phyloP scores from a whole-genome alignment of 2,329 filamentous ascomycete species.

The Colletotrichum lindemuthianum region DNA sequence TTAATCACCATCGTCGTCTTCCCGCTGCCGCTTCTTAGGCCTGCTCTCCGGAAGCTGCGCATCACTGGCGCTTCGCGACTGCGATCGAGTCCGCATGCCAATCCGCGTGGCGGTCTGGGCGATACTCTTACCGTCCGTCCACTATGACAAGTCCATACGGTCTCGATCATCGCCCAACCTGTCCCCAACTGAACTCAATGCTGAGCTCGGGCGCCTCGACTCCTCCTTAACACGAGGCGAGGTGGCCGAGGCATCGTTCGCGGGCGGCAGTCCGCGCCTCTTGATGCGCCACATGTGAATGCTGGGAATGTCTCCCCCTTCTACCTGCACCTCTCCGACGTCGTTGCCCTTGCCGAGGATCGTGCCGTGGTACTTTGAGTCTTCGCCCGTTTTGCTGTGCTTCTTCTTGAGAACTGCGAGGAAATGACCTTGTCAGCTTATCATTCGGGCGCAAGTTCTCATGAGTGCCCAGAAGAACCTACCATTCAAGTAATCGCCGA shows the following conservation, averaged over 20 bases:
- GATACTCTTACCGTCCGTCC: neutral
- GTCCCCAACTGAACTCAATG: slow-evolving; percentile 66
- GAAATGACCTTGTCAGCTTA: neutral
- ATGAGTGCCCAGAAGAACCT: slow-evolving; percentile 39
- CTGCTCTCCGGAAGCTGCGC: neutral
- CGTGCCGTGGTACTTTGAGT: slow-evolving; percentile 86
- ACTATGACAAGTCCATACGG: slow-evolving; percentile 58
- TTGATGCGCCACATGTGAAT: slow-evolving; percentile 72
- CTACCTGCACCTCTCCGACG: slow-evolving; percentile 74
- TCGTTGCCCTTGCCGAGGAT: slow-evolving; percentile 80
- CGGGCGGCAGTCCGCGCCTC: slow-evolving; percentile 44
- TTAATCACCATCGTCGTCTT: slow-evolving; percentile 20
- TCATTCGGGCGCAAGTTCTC: neutral
- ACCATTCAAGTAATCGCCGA: slow-evolving; percentile 77
- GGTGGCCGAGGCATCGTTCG: slow-evolving; percentile 32
- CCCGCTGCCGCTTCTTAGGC: neutral
- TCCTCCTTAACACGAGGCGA: slow-evolving; percentile 39
- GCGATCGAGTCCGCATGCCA: slow-evolving; percentile 5
- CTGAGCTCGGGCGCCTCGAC: slow-evolving; percentile 62
- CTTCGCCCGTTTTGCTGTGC: slow-evolving; percentile 88
- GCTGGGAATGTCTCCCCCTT: slow-evolving; percentile 77
- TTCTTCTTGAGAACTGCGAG: slow-evolving; percentile 83
- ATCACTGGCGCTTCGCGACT: neutral
- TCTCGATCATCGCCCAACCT: slow-evolving; percentile 52
- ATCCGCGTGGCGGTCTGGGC: neutral